Evolutionary conservation across 2,329 filamentous ascomycete genomes (phyloP).

Genomic region (Didymella glomerata): DNA sequence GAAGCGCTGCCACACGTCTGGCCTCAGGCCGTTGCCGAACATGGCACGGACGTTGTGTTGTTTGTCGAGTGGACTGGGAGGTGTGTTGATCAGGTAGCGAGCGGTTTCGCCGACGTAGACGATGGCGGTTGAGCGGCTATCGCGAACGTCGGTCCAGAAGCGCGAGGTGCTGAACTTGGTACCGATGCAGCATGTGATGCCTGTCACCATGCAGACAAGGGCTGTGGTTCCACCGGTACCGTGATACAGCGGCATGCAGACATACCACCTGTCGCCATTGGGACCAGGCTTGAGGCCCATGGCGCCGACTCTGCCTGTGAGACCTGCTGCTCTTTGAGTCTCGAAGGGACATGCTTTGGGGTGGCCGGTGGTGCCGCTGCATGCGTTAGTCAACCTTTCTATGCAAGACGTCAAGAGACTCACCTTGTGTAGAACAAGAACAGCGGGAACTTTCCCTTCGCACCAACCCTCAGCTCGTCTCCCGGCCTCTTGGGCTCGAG

Average conservation of each 20-base stretch:
- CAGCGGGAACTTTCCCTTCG: constrained; percentile 64
- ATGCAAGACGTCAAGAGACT: constrained; percentile 14
- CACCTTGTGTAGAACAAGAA: constrained; percentile 75
- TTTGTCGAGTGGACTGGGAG: constrained; percentile 68
- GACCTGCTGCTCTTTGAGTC: constrained; percentile 56
- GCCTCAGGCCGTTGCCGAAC: constrained; percentile 72
- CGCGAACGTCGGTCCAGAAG: constrained; percentile 77
- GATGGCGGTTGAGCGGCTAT: constrained; percentile 73
- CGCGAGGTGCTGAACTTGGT: constrained; percentile 72
- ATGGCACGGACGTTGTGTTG: constrained; percentile 67
- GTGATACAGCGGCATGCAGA: constrained; percentile 81
- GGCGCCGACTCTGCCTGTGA: constrained; percentile 49
- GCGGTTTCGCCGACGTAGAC: constrained; percentile 82
- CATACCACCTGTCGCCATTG: constrained; percentile 71
- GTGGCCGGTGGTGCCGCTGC: constrained; percentile 75
- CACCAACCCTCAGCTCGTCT: constrained; percentile 63
- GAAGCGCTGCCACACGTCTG: constrained; percentile 74
- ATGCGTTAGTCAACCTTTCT: constrained; percentile 19
- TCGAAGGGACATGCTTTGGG: constrained; percentile 75
- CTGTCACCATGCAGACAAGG: constrained; percentile 63
- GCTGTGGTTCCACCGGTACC: constrained; percentile 72
- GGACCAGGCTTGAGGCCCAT: constrained; percentile 52
- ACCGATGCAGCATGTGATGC: constrained; percentile 68
- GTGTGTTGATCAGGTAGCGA: constrained; percentile 74
- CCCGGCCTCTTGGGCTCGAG: constrained; percentile 62